Conservation (phyloP, 2,329 filamentous ascomycete species). For the Arthrobotrys musiformis region DNA sequence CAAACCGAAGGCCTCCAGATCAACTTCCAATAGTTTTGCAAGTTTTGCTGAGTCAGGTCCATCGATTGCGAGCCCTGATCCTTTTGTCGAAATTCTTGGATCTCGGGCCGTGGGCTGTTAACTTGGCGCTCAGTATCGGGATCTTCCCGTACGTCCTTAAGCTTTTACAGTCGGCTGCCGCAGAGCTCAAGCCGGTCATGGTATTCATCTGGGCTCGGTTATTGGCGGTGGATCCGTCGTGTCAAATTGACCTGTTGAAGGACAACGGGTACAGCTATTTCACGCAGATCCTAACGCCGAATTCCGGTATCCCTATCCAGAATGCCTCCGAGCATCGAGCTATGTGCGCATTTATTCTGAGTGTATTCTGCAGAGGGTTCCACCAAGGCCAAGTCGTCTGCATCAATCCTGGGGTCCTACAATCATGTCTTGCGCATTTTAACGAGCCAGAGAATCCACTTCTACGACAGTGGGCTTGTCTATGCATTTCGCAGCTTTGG, state of each 20-base stretch:
- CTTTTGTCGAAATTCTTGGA: slow-evolving; percentile 93
- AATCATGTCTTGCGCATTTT: slow-evolving; percentile 86
- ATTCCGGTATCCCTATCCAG: slow-evolving; percentile 82
- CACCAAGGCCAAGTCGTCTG: slow-evolving; percentile 91
- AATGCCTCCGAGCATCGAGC: slow-evolving; percentile 95
- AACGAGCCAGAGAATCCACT: slow-evolving; percentile 87
- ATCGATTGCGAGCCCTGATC: slow-evolving; percentile 88
- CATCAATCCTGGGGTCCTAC: slow-evolving; percentile 86
- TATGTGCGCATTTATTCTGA: slow-evolving; percentile 98
- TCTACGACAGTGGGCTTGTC: slow-evolving; percentile 91
- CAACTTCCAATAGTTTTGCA: slow-evolving; percentile 96
- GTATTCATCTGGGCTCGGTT: slow-evolving; percentile 99
- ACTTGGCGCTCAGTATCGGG: slow-evolving; percentile 93
- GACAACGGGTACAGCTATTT: slow-evolving; percentile 98
- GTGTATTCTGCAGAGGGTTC: slow-evolving; percentile 96
- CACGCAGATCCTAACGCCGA: slow-evolving; percentile 87
- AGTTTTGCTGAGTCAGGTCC: slow-evolving; percentile 93
- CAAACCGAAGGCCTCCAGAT: slow-evolving; percentile 86
- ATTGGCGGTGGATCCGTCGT: slow-evolving; percentile 91
- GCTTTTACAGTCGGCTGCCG: slow-evolving; percentile 90
- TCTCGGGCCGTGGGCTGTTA: slow-evolving; percentile 97
- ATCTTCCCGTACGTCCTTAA: slow-evolving; percentile 99
- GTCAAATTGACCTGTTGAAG: slow-evolving; percentile 92
- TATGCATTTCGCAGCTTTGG: slow-evolving; percentile 96
- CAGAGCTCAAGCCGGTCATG: slow-evolving; percentile 97